Evolutionary conservation across 768 basidiomycete genomes (phyloP), one percentile per base, ranked within the genome.

Genomic region (Lactifluus subvellereus): DNA sequence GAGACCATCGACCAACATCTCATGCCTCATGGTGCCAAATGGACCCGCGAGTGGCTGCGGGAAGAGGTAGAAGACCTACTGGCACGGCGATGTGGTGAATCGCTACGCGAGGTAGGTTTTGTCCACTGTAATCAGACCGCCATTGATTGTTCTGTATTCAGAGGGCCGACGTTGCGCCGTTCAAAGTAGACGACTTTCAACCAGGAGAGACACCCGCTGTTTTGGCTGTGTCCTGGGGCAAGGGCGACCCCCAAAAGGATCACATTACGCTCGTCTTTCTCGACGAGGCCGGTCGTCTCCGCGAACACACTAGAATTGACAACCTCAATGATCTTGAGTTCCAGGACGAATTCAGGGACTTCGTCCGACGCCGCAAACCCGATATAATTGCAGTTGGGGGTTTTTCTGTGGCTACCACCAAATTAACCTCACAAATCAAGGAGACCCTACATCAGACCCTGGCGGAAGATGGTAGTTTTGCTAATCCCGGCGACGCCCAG

Each of bases 221-320:
- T 22, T 80, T 99, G 47, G 91, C 95, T 3, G 74, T 96, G 60
- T 96, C 95, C 7, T 94, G 93, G 87, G 97, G 97, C 42, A 88
- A 91, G 75, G 97, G 97, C 42, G 94, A 97, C 69, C 91, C 93
- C 43, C 86, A 88, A 69, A 90, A 89, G 70, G 96, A 99, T 73
- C 86, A 88, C 7, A 89, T 98, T 59, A 83, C 86, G 22, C 77
- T 93, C 45, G 88, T 95, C 61, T 91, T 86, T 76, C 71, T 98
- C 51, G 95, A 98, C 70, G 85, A 91, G 65, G 86, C 86, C 51
- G 96, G 97, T 18, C 88, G 91, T 53, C 79, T 95, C 71, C 88
- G 93, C n/a, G 92, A 97, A 69, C 88, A 93, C 65, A 83, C 86
- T 49, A 91, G 89, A 71, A 80, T 98, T 59, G 94, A 97, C 75